A percentile compares a stretch with the other conserved stretches of the same genome.
phyloP scores from a whole-genome alignment of 148 eudicot genomes.

The Chenopodium quinoa region DNA sequence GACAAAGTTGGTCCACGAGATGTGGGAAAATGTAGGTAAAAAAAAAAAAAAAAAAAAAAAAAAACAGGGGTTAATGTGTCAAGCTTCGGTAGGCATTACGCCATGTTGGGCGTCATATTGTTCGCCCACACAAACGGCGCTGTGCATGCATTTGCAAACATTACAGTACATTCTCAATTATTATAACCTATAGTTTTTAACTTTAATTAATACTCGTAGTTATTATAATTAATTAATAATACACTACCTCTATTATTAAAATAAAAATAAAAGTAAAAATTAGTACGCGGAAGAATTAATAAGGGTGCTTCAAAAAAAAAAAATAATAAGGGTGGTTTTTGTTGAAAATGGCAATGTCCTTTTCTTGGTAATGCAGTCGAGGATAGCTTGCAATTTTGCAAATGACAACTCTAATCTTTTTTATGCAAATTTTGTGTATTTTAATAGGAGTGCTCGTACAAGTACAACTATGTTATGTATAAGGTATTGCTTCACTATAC shows the following conservation, averaged over 20 bases:
- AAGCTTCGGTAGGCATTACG: slow-evolving; percentile 6
- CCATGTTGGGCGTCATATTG: slow-evolving; percentile 3
- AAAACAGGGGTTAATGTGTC: background rate
- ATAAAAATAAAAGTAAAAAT: too few species aligned
- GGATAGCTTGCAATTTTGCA: background rate
- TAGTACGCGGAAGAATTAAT: background rate
- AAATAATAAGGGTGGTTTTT: background rate
- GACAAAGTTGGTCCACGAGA: background rate
- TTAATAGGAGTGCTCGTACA: background rate
- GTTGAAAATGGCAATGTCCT: background rate
- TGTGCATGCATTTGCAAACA: background rate
- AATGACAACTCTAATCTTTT: slow-evolving; percentile 4
- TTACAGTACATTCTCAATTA: background rate
- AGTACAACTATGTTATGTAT: background rate
- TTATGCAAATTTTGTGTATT: background rate
- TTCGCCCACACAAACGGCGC: background rate
- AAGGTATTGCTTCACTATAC: too few species aligned
- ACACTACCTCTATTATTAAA: too few species aligned
- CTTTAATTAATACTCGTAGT: background rate
- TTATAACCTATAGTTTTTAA: background rate
- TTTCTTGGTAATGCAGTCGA: background rate
- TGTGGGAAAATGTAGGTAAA: background rate
- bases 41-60: background rate
- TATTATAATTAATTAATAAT: too few species aligned
- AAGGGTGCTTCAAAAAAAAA: background rate